A percentile compares a stretch with the other conserved stretches of the same genome.
Evolutionary conservation across 768 basidiomycete species (phyloP).

Genomic region (Tulasnella sp.): DNA sequence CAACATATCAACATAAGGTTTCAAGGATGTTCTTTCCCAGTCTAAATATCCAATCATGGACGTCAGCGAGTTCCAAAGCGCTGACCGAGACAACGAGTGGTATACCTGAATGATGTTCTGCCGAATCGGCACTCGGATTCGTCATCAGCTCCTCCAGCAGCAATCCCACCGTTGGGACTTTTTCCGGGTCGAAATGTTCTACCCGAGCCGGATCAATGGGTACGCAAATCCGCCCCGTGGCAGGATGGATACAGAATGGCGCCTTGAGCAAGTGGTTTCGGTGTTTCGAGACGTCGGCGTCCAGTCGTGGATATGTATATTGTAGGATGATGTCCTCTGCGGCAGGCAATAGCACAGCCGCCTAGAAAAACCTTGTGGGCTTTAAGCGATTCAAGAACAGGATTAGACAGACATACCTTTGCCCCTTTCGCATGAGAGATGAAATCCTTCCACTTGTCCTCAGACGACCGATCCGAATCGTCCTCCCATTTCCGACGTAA

Average conservation of each 20-base stretch:
- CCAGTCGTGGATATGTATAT: slow-evolving; percentile 92
- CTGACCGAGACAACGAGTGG: too few relatives aligned
- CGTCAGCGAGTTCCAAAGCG: not conserved
- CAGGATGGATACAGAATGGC: slow-evolving; percentile 94
- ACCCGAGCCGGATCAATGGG: slow-evolving; percentile 71
- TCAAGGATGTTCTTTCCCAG: slow-evolving; percentile 81
- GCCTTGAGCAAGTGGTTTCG: slow-evolving; percentile 96
- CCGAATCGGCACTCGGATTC: slow-evolving; percentile 21
- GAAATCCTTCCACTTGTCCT: slow-evolving; percentile 65
- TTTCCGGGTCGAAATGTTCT: slow-evolving; percentile 71
- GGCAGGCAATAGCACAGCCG: slow-evolving; percentile 31
- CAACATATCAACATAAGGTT: slow-evolving; percentile 81
- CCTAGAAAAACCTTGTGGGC: not conserved
- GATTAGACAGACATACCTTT: slow-evolving; percentile 2
- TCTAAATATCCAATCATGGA: slow-evolving; percentile 31
- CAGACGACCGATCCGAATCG: slow-evolving; percentile 43
- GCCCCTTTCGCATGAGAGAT: not conserved
- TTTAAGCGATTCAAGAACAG: too few relatives aligned
- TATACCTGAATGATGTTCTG: slow-evolving; percentile 42
- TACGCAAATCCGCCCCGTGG: slow-evolving; percentile 91
- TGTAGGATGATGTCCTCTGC: slow-evolving; percentile 84
- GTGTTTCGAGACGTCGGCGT: slow-evolving; percentile 95
- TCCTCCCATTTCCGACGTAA: slow-evolving; percentile 52
- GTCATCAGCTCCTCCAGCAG: slow-evolving; percentile 69
- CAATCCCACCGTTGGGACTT: slow-evolving; percentile 77